These are phyloP conservation scores for Phytomonas francai DNA, from an alignment of 208 protist genomes.

Conservation along the genomic window DNA sequence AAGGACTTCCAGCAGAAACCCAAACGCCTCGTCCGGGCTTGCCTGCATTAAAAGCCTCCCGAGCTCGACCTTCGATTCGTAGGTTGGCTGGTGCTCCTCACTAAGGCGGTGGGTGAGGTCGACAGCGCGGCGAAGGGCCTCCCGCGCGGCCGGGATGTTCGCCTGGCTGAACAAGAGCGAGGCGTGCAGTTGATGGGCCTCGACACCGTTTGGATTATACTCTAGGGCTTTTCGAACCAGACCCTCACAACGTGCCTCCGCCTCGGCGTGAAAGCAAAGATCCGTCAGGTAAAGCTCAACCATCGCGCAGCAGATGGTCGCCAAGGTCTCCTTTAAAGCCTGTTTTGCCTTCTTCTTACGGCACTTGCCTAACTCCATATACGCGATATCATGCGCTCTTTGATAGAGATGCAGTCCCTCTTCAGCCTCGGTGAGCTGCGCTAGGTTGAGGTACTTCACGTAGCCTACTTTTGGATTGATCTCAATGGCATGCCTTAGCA, in stretches of 20 bases:
- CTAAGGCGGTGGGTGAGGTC: conserved; percentile 72
- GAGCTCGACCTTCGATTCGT: conserved; percentile 88
- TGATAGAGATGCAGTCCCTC: conserved; percentile 81
- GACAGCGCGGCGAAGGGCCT: conserved; percentile 58
- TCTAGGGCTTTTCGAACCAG: conserved; percentile 41
- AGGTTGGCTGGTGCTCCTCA: conserved; percentile 86
- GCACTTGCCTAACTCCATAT: conserved; percentile 31
- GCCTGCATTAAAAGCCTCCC: conserved; percentile 87
- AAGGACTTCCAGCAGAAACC: conserved; percentile 77
- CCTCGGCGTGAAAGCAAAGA: conserved; percentile 75
- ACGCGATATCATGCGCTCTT: conserved; percentile 63
- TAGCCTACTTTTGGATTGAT: conserved; percentile 70
- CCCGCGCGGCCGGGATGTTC: conserved; percentile 53
- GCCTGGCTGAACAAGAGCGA: conserved; percentile 78
- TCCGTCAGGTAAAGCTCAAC: conserved; percentile 89
- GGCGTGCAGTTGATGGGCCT: conserved; percentile 79
- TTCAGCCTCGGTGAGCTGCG: conserved; percentile 68
- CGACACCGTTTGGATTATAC: conserved; percentile 42
- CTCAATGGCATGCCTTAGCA: conserved; percentile 82
- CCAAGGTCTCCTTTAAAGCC: conserved; percentile 65
- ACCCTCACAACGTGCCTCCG: conserved; percentile 77
- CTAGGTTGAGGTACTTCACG: conserved; percentile 89
- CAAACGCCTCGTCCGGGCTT: conserved; percentile 61
- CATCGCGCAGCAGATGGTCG: conserved; percentile 79
- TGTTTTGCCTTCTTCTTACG: conserved; percentile 48